Evolutionary conservation across 2,329 filamentous ascomycete species (phyloP), one percentile per base, ranked within the genome.

Genomic region (Triangularia setosa): DNA sequence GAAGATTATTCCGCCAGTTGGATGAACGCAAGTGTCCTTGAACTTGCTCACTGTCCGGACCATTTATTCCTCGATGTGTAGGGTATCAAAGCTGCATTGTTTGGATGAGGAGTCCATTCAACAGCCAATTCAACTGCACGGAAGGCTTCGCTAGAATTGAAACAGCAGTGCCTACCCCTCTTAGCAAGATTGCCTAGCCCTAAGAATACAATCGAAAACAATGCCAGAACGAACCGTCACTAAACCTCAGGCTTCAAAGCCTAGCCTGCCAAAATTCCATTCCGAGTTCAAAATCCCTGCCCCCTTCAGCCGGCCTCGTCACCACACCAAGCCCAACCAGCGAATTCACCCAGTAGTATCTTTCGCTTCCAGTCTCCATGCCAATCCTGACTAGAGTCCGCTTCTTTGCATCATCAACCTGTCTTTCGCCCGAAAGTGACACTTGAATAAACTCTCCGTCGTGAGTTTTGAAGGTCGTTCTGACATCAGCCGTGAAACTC

Each of bases 261-360:
- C n/a, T n/a, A 48, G 40, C 40, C 40, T 40, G 33, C 33, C 33
- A 40, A 7, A 40, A n/a, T n/a, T 40, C 48, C 21, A 54, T 18
- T 23, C 48, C 48, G 24, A 54, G 24, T 24, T 54, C 48, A 23
- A 54, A 23, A 18, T 55, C 53, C n/a, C 53, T 16, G 53, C n/a
- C 23, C 53, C 27, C 23, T 23, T 16, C 23, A 16, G 24, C 23
- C 2, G 23, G 28, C 25, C 53, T 60, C 11, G 40, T 64, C 60
- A 72, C 24, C 4, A 69, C 63, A 2, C 69, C 71, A 11, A 72
- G 67, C 1, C 67, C 67, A 33, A 71, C 65, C n/a, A 72, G 61
- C 27, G 69, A 68, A 60, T 72, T 72, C 40, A 72, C 40, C 71
- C 70, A 72, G 55, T 67, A 67, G 57, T 71, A 72, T 28, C 67